Conservation (phyloP, 1,284 basidiomycete species). For the Porogramme epimiltina region DNA sequence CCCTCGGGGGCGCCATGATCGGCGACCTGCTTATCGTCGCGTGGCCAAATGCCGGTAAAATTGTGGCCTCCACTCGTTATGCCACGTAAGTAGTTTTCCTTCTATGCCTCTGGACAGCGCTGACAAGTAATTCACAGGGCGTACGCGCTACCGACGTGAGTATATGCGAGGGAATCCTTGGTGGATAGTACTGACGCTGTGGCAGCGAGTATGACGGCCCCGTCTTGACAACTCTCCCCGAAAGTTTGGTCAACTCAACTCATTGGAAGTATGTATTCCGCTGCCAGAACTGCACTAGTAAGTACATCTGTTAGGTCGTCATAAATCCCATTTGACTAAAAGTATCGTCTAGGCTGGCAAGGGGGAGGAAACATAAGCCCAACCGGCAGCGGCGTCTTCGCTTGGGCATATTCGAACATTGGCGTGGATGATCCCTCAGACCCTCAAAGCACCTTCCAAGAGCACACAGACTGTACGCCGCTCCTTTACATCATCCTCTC, state of each 20-base stretch:
- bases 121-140: neutral
- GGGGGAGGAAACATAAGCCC: conserved; percentile 41
- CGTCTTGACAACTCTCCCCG: conserved; percentile 31
- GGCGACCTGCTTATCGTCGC: conserved; percentile 56
- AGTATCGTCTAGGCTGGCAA: conserved; percentile 25
- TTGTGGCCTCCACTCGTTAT: conserved; percentile 54
- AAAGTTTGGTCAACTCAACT: conserved; percentile 33
- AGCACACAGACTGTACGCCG: conserved; percentile 48
- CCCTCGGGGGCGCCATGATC: conserved; percentile 57
- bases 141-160: conserved; percentile 9
- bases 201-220: conserved; percentile 31
- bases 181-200: neutral
- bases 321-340: neutral
- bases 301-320: neutral
- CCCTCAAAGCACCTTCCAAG: conserved; percentile 39
- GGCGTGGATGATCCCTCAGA: conserved; percentile 39
- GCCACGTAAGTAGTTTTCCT: conserved; percentile 39
- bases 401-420: conserved; percentile 51
- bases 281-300: conserved; percentile 39
- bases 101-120: neutral
- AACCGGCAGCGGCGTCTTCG: conserved; percentile 43
- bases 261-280: conserved; percentile 38
- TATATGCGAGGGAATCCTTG: neutral
- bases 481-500: neutral
- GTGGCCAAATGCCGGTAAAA: conserved; percentile 54